Evolutionary conservation across 768 basidiomycete species (phyloP).

Genomic region (Suillus fuscotomentosus): DNA sequence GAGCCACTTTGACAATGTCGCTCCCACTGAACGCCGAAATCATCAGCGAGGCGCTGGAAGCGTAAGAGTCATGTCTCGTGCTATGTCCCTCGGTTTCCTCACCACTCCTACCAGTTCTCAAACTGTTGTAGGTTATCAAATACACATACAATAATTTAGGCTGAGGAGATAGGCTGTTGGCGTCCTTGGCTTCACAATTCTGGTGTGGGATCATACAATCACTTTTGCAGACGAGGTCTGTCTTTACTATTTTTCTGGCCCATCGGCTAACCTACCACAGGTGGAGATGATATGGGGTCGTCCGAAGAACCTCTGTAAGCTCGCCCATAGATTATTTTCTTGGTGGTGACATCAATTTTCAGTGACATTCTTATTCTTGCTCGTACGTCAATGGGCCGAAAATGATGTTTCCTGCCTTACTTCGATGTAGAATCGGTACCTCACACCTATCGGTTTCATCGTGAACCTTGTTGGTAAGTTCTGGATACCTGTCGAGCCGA

Average conservation of each 20-base stretch:
- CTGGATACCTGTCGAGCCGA: background rate
- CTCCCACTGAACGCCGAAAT: background rate
- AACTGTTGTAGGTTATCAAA: background rate
- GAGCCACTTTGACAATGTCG: background rate
- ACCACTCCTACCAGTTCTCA: background rate
- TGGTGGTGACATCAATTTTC: background rate
- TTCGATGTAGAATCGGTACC: conserved; percentile 57
- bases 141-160: background rate
- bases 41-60: background rate
- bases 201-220: conserved; percentile 48
- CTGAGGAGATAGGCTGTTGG: conserved; percentile 43
- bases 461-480: conserved; percentile 44
- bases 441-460: conserved; percentile 62
- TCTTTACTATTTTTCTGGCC: background rate
- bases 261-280: conserved; percentile 15
- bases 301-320: conserved; percentile 34
- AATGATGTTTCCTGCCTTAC: background rate
- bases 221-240: conserved; percentile 38
- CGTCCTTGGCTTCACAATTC: conserved; percentile 46
- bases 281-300: conserved; percentile 38
- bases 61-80: background rate
- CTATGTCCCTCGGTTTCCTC: background rate
- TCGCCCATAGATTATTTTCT: background rate
- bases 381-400: conserved; percentile 25
- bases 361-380: conserved; percentile 37